phyloP scores from a whole-genome alignment of 139 green algal species.

The Asterochloris erici region DNA sequence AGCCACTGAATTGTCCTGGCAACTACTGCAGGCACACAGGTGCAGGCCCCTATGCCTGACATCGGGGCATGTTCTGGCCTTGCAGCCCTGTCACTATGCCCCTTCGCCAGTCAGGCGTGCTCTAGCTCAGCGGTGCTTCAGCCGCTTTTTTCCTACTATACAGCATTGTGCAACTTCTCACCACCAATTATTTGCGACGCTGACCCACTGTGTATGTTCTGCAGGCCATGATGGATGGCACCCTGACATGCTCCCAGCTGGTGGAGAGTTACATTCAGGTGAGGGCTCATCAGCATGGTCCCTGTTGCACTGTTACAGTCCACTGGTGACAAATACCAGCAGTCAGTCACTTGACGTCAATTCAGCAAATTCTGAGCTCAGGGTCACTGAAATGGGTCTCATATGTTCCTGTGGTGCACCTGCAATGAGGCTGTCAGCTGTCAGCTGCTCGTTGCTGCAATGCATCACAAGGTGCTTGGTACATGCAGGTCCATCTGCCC shows the following conservation, averaged over 20 bases:
- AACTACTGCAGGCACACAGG: too few species aligned
- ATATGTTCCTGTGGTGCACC: not conserved
- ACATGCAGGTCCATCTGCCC: not conserved
- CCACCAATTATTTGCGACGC: not conserved
- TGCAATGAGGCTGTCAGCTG: not conserved
- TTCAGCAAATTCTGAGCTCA: not conserved
- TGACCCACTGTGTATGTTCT: not conserved
- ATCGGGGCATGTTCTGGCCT: not conserved
- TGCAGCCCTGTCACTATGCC: not conserved
- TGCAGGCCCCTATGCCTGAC: too few species aligned
- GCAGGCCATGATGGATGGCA: slow-evolving; percentile 21
- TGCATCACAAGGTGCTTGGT: not conserved
- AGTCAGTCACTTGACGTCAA: not conserved
- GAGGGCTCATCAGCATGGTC: not conserved
- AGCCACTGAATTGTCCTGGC: too few species aligned
- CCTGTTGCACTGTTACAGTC: not conserved
- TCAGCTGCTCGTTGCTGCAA: not conserved
- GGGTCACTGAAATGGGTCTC: not conserved
- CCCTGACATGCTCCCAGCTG: slow-evolving; percentile 21
- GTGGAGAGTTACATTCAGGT: slow-evolving; percentile 22
- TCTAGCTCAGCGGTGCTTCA: not conserved
- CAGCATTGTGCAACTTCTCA: not conserved
- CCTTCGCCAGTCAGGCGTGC: not conserved
- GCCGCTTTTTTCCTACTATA: not conserved
- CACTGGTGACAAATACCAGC: not conserved